Base-by-base conservation (phyloP, 495 filamentous ascomycete species). In the Xylaria sp. region DNA sequence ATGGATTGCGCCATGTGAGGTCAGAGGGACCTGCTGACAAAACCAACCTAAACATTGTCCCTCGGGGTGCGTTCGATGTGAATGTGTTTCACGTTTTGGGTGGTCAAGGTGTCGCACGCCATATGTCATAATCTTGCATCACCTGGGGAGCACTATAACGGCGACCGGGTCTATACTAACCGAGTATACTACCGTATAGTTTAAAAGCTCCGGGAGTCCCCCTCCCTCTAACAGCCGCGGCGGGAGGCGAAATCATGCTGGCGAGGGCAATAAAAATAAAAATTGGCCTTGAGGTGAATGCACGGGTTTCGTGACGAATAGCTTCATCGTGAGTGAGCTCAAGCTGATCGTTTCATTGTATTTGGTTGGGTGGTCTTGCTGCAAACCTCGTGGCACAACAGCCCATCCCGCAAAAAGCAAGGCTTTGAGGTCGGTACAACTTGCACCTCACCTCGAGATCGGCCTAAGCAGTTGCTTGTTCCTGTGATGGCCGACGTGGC, bases 101-200 rank as follows among this genome's bases (percentile, higher is more conserved):
- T 70, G 58, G 68, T 40, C 33, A 44, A 52, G 53, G 41, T 69
- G 55, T 57, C 68, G 61, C 68, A 55, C 68, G 59, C 59, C 59
- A 70, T 70, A 70, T 55, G 59, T 44, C 68, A 69, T 21, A 61
- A 69, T 52, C 58, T 69, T 69, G 67, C 67, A 69, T 62, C 57
- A 69, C 41, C 19, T 31, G 57, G 46, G 43, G 24, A 50, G n/a
- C 29, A 61, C 21, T 43, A 17, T 31, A 17, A 41, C 55, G 35
- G 35, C 40, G 50, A 26, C 19, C 43, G 55, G 43, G 29, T 14
- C 53, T 19, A 14, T 48, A 12, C 5, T n/a, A n/a, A n/a, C n/a
- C n/a, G n/a, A n/a, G n/a, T n/a, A n/a, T n/a, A n/a, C n/a, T n/a
- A n/a, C n/a, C n/a, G n/a, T n/a, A n/a, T n/a, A n/a, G 26, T 50